These are phyloP conservation scores for Piper longum DNA, from an alignment of 164 flowering plant genomes.

Conservation along the genomic window DNA sequence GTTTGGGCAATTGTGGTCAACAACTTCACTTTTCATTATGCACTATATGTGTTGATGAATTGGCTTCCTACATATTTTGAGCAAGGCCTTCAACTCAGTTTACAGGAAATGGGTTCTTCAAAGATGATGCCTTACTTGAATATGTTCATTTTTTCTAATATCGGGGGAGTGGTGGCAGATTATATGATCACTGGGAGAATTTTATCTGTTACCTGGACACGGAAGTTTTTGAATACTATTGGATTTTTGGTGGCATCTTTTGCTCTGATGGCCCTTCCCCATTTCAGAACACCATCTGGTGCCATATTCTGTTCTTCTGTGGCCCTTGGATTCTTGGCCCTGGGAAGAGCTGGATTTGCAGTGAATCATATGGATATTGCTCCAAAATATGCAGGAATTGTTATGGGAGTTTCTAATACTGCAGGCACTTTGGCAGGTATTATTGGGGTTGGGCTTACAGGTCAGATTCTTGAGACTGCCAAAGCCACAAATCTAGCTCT, in stretches of 20 bases:
- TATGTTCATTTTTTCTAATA: slow-evolving; percentile 82
- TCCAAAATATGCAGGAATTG: slow-evolving; percentile 81
- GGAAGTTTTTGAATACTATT: slow-evolving; percentile 64
- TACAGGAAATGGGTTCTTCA: slow-evolving; percentile 84
- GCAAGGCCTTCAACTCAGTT: slow-evolving; percentile 64
- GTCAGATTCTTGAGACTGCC: slow-evolving; percentile 68
- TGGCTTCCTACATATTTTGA: slow-evolving; percentile 60
- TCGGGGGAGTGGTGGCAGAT: slow-evolving; percentile 81
- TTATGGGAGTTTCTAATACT: slow-evolving; percentile 88
- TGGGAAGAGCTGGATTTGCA: slow-evolving; percentile 92
- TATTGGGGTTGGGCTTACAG: slow-evolving; percentile 75
- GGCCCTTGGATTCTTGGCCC: slow-evolving; percentile 79
- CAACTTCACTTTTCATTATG: slow-evolving; percentile 13
- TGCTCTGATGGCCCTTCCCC: slow-evolving; percentile 62
- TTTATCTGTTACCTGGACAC: slow-evolving; percentile 54
- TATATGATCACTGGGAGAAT: slow-evolving; percentile 54
- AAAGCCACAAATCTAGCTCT: slow-evolving; percentile 42
- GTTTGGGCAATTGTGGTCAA: slow-evolving; percentile 88
- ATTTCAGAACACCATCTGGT: slow-evolving; percentile 51
- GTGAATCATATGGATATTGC: slow-evolving; percentile 94
- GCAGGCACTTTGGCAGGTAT: slow-evolving; percentile 88
- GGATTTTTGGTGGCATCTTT: slow-evolving; percentile 68
- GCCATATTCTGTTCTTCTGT: slow-evolving; percentile 75
- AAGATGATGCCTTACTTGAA: slow-evolving; percentile 88
- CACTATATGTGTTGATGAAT: neutral